Base-by-base conservation (phyloP, 2,329 filamentous ascomycete genomes). In the Pyrenophora seminiperda region DNA sequence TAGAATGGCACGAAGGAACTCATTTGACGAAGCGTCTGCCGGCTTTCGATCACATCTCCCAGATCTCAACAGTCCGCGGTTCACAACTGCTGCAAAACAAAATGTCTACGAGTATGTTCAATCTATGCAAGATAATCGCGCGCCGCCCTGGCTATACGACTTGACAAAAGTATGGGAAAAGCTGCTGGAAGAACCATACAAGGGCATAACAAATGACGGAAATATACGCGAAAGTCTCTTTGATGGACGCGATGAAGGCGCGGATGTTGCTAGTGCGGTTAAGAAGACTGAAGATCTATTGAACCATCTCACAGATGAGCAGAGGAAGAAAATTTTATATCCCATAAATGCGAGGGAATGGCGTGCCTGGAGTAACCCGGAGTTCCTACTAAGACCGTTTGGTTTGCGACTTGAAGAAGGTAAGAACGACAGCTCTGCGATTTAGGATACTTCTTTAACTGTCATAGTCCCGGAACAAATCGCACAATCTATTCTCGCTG, bases 321-420 rank as follows among this genome's bases (percentile, higher is more conserved):
- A 89, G 61, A 76, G 72, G 37, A 55, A 75, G 14, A 74, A 74
- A 20, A 66, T 85, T 0, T 71, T 71, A 27, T 82, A 87, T 61
- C 84, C 88, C 63, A 79, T 91, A 56, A 84, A 89, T 73, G 84
- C 85, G 1, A 83, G 82, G 1, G 84, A 89, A 64, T 91, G 87
- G 87, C 82, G 88, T 39, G 83, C 86, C 9, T 84, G 82, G 82
- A 82, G 79, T 5, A 91, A 91, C 66, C 88, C 88, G 0, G 88
- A 91, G 66, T 88, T 91, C 58, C 76, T 90, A 0, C 75, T 91
- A 11, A 81, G 82, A 45, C 75, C 85, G 68, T 87, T 88, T 67
- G 88, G 88, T 4, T 69, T 91, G 1, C 83, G 88, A 1, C 80
- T 91, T 0, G 88, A 91, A 59, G 85, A 89, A 60, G 73, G 69